These are phyloP conservation scores for Phytophthora aleatoria DNA, from an alignment of 352 stramenopile genomes.

Conservation along the genomic window DNA sequence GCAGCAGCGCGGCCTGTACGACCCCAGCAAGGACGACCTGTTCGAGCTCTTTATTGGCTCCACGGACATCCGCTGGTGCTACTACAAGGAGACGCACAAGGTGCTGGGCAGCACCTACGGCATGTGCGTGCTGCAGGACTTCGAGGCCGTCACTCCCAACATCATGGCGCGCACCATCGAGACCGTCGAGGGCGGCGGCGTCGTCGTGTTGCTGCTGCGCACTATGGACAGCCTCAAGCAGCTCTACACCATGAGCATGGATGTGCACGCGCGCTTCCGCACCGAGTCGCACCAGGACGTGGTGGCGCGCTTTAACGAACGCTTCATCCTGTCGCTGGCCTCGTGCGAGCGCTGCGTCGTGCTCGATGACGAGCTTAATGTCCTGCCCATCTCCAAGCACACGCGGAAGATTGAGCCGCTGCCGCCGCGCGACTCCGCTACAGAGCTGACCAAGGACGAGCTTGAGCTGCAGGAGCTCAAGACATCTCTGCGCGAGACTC, in stretches of 20 bases:
- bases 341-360: constrained; percentile 96
- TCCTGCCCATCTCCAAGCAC: constrained; percentile 96
- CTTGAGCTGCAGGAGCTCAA: constrained; percentile 94
- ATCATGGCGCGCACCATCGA: constrained; percentile 99
- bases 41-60: constrained; percentile 99
- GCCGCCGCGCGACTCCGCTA: constrained; percentile 56
- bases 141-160: constrained; percentile 99
- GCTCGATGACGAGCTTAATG: constrained; percentile 99
- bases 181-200: constrained; percentile 97
- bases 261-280: constrained; percentile 91
- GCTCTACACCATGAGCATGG: constrained; percentile 99
- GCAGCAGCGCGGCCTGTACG: constrained; percentile 93
- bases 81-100: constrained; percentile 99
- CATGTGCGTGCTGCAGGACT: constrained; percentile 99
- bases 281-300: constrained; percentile 95
- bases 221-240: constrained; percentile 99
- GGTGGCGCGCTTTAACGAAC: constrained; percentile 99
- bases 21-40: constrained; percentile 92
- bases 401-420: constrained; percentile 90
- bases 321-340: constrained; percentile 98
- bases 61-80: constrained; percentile 99
- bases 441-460: constrained; percentile 78
- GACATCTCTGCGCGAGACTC: constrained; percentile 94
- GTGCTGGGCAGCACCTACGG: constrained; percentile 98
- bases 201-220: constrained; percentile 97